These are phyloP conservation scores for Pulveroboletus sp. DNA, from an alignment of 768 basidiomycete genomes.

Conservation along the genomic window DNA sequence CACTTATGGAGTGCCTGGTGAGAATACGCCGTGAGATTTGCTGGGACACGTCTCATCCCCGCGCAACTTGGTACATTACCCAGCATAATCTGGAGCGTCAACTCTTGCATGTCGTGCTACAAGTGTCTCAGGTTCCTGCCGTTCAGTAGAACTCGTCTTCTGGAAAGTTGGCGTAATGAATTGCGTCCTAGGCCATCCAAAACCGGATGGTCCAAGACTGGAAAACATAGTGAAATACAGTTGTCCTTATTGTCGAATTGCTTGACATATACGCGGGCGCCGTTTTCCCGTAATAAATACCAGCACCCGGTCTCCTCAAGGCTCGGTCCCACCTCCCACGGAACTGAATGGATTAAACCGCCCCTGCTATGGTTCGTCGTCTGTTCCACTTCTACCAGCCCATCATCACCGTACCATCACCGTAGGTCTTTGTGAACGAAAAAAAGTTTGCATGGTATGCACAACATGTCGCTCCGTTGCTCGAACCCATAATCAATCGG, in stretches of 20 bases:
- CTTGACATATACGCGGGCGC: not conserved
- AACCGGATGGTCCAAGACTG: not conserved
- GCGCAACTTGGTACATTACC: no score
- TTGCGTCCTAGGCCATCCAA: not conserved
- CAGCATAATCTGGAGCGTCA: no score
- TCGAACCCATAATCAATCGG: constrained; percentile 10
- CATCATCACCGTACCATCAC: not conserved
- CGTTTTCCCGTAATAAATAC: constrained; percentile 2
- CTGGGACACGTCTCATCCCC: no score
- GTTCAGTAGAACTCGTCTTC: no score
- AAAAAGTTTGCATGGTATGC: constrained; percentile 71
- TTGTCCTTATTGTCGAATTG: not conserved
- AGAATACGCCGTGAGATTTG: no score
- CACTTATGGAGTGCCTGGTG: no score
- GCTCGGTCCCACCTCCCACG: not conserved
- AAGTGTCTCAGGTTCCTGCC: no score
- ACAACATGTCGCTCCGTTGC: not conserved
- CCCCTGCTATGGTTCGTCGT: constrained; percentile 20
- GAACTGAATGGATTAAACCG: constrained; percentile 12
- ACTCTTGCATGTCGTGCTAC: no score
- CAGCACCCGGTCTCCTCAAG: not conserved
- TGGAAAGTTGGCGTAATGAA: no score
- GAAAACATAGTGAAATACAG: not conserved
- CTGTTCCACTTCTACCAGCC: not conserved
- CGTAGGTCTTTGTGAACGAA: constrained; percentile 67